These are phyloP conservation scores for Trichoderma citrinoviride DNA, from an alignment of 2,329 filamentous ascomycete genomes.

Conservation along the genomic window DNA sequence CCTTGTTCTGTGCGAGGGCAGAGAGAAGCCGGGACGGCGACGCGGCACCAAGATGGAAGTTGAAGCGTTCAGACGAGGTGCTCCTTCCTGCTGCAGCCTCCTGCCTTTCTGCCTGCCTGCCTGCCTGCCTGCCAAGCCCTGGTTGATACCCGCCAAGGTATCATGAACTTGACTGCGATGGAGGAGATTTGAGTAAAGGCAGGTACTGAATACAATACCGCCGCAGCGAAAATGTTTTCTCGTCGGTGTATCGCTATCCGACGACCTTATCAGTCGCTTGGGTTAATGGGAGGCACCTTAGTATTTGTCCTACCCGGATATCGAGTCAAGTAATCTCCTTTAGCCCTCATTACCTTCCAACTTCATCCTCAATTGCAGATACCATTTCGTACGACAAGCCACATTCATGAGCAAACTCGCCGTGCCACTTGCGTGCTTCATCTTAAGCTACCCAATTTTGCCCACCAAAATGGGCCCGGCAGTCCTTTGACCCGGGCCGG, in stretches of 20 bases:
- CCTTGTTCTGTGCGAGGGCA: not conserved
- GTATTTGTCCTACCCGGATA: not conserved
- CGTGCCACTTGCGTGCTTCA: not conserved
- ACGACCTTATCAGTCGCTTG: not conserved
- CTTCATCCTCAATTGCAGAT: not conserved
- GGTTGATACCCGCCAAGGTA: not conserved
- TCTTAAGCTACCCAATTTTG: slow-evolving; percentile 11
- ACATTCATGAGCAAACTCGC: not conserved
- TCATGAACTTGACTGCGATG: not conserved
- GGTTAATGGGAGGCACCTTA: too few species aligned
- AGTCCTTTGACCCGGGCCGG: not conserved
- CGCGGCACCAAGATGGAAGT: not conserved
- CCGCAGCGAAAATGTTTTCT: not conserved
- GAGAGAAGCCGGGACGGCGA: not conserved
- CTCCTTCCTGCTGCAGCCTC: slow-evolving; percentile 6
- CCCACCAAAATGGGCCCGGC: not conserved
- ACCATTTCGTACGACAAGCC: not conserved
- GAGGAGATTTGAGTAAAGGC: not conserved
- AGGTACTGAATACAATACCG: not conserved
- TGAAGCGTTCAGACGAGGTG: not conserved
- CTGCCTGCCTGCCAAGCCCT: not conserved
- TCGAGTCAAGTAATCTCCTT: too few species aligned
- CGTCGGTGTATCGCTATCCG: not conserved
- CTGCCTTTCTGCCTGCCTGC: not conserved
- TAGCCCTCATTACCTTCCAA: not conserved